These are phyloP conservation scores for Euphorbia pulcherrima DNA, from an alignment of 345 rosid genomes.

Conservation along the genomic window DNA sequence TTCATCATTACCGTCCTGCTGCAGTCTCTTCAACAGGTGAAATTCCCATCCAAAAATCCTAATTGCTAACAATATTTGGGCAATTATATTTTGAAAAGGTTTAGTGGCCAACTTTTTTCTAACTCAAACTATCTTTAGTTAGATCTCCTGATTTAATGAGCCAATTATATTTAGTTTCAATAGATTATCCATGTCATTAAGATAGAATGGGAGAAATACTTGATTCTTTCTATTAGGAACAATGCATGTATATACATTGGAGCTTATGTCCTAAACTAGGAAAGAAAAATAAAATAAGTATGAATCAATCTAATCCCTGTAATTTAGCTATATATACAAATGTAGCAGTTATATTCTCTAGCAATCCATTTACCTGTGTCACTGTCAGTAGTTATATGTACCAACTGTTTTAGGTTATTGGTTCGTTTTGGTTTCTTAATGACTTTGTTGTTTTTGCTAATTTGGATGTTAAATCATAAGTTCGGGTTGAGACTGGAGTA, in stretches of 20 bases:
- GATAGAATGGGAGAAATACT: too few relatives aligned
- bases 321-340: too few relatives aligned
- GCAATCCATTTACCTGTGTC: background rate
- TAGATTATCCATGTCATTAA: too few relatives aligned
- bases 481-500: constrained; percentile 93
- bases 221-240: too few relatives aligned
- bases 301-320: too few relatives aligned
- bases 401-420: background rate
- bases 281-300: too few relatives aligned
- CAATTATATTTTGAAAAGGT: constrained; percentile 2
- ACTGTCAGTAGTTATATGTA: constrained; percentile 11
- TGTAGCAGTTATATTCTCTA: too few relatives aligned
- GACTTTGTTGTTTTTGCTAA: constrained; percentile 15
- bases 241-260: too few relatives aligned
- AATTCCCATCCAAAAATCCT: constrained; percentile 4
- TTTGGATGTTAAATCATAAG: constrained; percentile 33
- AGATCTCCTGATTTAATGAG: background rate
- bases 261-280: too few relatives aligned
- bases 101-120: constrained; percentile 4
- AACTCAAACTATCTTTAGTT: constrained; percentile 9
- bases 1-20: constrained; percentile 73
- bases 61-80: background rate
- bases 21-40: constrained; percentile 71
- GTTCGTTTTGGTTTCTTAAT: background rate
- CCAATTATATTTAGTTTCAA: background rate